Conservation (phyloP, 345 rosid genomes). For the Xanthoceras sorbifolium region DNA sequence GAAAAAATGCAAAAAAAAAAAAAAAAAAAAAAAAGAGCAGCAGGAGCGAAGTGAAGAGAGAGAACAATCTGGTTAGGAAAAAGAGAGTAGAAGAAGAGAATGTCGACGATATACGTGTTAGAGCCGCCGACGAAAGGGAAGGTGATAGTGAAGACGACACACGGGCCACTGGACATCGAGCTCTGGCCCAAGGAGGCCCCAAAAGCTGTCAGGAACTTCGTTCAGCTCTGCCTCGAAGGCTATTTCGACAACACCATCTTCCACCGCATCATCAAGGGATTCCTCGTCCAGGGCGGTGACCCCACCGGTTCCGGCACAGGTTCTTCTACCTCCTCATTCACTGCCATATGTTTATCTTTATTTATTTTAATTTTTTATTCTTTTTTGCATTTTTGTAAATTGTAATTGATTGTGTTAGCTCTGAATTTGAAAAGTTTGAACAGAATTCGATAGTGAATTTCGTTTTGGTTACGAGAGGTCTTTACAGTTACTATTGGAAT, state of each 20-base stretch:
- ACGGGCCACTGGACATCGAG: constrained; percentile 90
- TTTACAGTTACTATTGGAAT: not conserved
- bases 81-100: constrained; percentile 23
- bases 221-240: constrained; percentile 91
- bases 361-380: too few relatives aligned
- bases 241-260: constrained; percentile 84
- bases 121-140: constrained; percentile 98
- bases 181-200: constrained; percentile 97
- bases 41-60: not conserved
- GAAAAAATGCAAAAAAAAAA: too few relatives aligned
- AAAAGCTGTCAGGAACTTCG: constrained; percentile 89
- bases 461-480: not conserved
- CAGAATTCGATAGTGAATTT: constrained; percentile 1
- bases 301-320: constrained; percentile 92
- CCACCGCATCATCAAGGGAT: constrained; percentile 90
- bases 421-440: not conserved
- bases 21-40: not conserved
- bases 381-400: too few relatives aligned
- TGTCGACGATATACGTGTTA: constrained; percentile 87
- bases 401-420: not conserved
- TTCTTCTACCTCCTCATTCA: constrained; percentile 13
- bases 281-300: constrained; percentile 87
- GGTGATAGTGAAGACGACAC: constrained; percentile 72
- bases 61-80: not conserved
- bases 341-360: not conserved